These are phyloP conservation scores for Zasmidium cellare DNA, from an alignment of 2,329 filamentous ascomycete species.

Conservation along the genomic window DNA sequence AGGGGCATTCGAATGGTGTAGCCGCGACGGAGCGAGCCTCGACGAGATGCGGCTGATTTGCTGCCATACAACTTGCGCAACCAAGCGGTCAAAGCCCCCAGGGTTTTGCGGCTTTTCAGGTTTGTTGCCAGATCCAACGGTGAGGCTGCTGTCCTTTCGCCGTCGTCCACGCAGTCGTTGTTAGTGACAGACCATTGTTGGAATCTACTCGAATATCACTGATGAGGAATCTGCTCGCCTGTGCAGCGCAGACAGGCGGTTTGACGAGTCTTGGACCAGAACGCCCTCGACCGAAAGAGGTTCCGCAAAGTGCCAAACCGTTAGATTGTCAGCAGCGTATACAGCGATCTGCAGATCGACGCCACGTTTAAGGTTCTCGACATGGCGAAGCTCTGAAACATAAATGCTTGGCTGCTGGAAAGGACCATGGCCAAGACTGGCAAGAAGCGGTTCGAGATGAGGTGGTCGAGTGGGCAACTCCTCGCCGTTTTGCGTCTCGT, in stretches of 20 bases:
- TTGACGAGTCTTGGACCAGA: neutral
- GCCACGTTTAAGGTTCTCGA: neutral
- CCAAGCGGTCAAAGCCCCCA: too few relatives aligned
- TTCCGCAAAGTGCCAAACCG: neutral
- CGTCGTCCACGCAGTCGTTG: neutral
- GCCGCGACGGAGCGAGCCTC: too few relatives aligned
- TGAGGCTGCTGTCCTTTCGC: neutral
- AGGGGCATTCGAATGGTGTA: too few relatives aligned
- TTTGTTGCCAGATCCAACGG: neutral
- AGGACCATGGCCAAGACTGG: neutral
- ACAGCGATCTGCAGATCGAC: neutral
- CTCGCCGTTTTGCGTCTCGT: neutral
- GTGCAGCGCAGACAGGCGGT: neutral
- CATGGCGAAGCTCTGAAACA: neutral
- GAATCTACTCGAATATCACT: neutral
- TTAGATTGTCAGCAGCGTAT: neutral
- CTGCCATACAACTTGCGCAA: too few relatives aligned
- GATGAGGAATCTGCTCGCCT: neutral
- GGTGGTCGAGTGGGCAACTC: neutral
- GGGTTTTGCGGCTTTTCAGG: too few relatives aligned
- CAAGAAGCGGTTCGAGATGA: neutral
- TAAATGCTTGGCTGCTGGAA: neutral
- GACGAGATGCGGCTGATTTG: too few relatives aligned
- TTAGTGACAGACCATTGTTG: neutral
- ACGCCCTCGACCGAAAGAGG: neutral